Base-by-base conservation (phyloP, 2,329 filamentous ascomycete species). In the Trichophyton schoenleinii region DNA sequence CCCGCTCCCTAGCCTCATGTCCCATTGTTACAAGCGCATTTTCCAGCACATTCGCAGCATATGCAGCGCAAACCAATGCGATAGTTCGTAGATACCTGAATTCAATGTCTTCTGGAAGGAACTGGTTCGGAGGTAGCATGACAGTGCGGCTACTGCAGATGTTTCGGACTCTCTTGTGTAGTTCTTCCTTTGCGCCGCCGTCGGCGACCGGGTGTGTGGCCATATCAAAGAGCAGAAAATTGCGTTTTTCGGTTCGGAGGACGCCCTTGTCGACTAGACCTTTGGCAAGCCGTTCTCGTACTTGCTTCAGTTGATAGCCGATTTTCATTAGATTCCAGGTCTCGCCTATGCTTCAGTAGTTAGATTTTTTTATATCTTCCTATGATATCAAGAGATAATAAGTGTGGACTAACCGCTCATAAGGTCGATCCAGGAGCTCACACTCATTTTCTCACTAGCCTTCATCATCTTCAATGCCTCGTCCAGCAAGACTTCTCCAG, bases 291-390 rank as follows among this genome's bases (percentile, higher is more conserved):
- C 94, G 89, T 79, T 99, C 94, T 72, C 94, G 91, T 63, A 99
- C 94, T 81, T 99, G 94, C 80, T 99, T 99, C 69, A 99, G 83
- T 80, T 99, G 94, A 77, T 99, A 99, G 73, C 94, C 94, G 70
- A 99, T 99, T 81, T 99, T 99, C 94, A 99, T 97, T 66, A 99
- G 80, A 74, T 99, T 99, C 94, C 94, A 99, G 61, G 94, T 99
- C 77, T 99, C 94, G 73, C 94, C 92, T 97, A 71, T 63, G 59
- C 42, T 46, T n/a, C 13, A n/a, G n/a, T 6, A 65, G 70, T 66
- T 48, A 36, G 61, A 61, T 64, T 49, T 60, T 20, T 62, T n/a
- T 11, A 2, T 11, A 48, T 25, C 20, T 48, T 9, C 20, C 20
- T 11, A 48, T 31, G n/a, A 8, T 9, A 8, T 52, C 11, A 53